Evolutionary conservation across 495 filamentous ascomycete species (phyloP).

Genomic region (Penicillium pancosmium): DNA sequence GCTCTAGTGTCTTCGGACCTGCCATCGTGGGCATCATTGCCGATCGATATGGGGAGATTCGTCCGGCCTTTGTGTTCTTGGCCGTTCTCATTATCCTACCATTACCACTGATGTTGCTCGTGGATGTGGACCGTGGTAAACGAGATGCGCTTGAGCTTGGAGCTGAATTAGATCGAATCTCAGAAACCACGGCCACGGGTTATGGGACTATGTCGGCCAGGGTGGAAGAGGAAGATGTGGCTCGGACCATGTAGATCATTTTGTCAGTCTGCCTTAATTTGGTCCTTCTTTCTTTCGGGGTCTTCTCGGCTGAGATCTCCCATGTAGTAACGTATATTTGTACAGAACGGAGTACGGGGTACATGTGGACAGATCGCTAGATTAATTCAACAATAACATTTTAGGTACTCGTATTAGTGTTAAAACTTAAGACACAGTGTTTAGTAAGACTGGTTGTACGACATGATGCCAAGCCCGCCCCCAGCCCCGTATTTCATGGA

Average conservation of each 20-base stretch:
- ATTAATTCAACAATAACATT: no score
- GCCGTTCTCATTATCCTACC: slow-evolving; percentile 81
- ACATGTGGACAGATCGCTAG: no score
- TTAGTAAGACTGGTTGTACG: neutral
- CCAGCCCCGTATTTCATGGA: neutral
- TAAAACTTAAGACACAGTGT: no score
- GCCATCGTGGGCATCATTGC: slow-evolving; percentile 92
- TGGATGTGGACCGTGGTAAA: slow-evolving; percentile 89
- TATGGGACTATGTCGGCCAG: slow-evolving; percentile 30
- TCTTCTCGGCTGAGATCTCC: no score
- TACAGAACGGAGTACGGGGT: no score
- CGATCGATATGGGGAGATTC: slow-evolving; percentile 84
- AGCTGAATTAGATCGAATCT: slow-evolving; percentile 57
- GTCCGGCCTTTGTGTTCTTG: slow-evolving; percentile 92
- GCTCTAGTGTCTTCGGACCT: slow-evolving; percentile 90
- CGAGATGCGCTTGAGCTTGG: slow-evolving; percentile 74
- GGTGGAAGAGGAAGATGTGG: neutral
- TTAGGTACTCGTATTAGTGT: no score
- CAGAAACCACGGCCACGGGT: slow-evolving; percentile 14
- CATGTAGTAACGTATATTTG: no score
- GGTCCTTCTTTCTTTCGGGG: no score
- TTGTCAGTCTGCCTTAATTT: neutral
- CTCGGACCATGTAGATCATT: neutral
- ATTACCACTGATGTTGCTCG: slow-evolving; percentile 78
- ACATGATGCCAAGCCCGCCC: neutral